Base-by-base conservation (phyloP, 2,329 filamentous ascomycete genomes). In the Metarhizium anisopliae region DNA sequence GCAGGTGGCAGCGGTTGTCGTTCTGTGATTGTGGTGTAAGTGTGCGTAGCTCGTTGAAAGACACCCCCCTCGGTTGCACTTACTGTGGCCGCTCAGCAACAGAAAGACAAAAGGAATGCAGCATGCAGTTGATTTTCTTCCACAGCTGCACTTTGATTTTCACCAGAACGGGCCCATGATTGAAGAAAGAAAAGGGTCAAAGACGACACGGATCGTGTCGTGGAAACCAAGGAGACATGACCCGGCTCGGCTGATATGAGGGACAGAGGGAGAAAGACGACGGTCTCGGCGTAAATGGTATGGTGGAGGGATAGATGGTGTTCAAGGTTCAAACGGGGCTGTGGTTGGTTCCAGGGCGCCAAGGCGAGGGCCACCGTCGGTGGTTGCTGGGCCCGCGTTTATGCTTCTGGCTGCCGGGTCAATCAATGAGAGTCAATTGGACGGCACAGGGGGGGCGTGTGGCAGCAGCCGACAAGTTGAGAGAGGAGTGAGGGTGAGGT, bases 121-220 rank as follows among this genome's bases (percentile, higher is more conserved):
- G 40, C 45, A 56, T 42, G 43, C 30, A 50, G 29, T 52, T 8
- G 7, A 51, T 14, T 20, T 6, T 25, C 16, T 25, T 54, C 36
- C 53, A 51, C 45, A 51, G 20, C 45, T 53, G 53, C 56, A 47
- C 51, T 58, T 43, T 53, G 35, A 40, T 38, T 18, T 32, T 52
- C 56, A 58, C 53, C 51, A 51, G 45, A 58, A 35, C 57, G 59
- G 54, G 56, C 60, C 63, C 66, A 67, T 67, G 61, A 59, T 62
- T 52, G 61, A 55, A 50, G 52, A 62, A 57, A 53, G 54, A 40
- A 53, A 58, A 56, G 58, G 58, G 53, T 47, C 52, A 25, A 52
- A 43, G 51, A 50, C 51, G 53, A 56, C 38, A 52, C 57, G 52
- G 54, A 47, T 47, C 52, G 40, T 25, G 57, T 53, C 57, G 55